phyloP scores from a whole-genome alignment of 805 yeast genomes.

The Metschnikowia koreensis region DNA sequence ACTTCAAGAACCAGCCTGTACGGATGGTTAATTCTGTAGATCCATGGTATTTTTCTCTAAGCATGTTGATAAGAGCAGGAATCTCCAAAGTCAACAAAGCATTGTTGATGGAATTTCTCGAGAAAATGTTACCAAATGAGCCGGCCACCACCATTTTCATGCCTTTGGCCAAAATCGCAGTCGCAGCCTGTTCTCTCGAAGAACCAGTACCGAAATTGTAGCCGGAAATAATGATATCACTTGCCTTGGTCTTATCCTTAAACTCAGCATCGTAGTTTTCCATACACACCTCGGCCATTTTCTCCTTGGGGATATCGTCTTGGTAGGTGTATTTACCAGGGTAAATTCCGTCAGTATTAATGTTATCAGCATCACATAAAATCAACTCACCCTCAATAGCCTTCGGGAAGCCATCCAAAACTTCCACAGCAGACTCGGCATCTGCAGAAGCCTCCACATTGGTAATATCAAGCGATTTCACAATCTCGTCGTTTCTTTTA shows the following conservation, averaged over 20 bases:
- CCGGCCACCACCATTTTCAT: conserved; percentile 93
- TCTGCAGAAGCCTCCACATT: conserved; percentile 27
- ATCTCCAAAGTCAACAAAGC: conserved; percentile 92
- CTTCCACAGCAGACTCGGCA: conserved; percentile 53
- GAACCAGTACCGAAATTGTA: conserved; percentile 98
- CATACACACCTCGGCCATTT: conserved; percentile 99
- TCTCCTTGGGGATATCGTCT: conserved; percentile 91
- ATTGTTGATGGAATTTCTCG: conserved; percentile 93
- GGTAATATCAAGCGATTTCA: conserved; percentile 36
- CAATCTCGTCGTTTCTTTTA: conserved; percentile 48
- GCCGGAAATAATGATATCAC: conserved; percentile 90
- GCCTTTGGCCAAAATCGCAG: conserved; percentile 93
- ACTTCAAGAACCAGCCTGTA: conserved; percentile 88
- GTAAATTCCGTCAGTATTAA: conserved; percentile 97
- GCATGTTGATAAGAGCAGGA: conserved; percentile 75
- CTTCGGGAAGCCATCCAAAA: conserved; percentile 88
- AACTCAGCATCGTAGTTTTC: conserved; percentile 95
- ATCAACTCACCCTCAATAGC: conserved; percentile 87
- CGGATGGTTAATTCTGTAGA: conserved; percentile 80
- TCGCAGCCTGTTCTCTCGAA: conserved; percentile 98
- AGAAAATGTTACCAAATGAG: conserved; percentile 94
- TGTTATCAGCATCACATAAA: conserved; percentile 93
- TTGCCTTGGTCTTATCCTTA: conserved; percentile 72
- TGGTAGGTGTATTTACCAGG: conserved; percentile 99
- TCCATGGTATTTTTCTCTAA: conserved; percentile 64